Base-by-base conservation (phyloP, 495 filamentous ascomycete species). In the Bryoglossum gracile region DNA sequence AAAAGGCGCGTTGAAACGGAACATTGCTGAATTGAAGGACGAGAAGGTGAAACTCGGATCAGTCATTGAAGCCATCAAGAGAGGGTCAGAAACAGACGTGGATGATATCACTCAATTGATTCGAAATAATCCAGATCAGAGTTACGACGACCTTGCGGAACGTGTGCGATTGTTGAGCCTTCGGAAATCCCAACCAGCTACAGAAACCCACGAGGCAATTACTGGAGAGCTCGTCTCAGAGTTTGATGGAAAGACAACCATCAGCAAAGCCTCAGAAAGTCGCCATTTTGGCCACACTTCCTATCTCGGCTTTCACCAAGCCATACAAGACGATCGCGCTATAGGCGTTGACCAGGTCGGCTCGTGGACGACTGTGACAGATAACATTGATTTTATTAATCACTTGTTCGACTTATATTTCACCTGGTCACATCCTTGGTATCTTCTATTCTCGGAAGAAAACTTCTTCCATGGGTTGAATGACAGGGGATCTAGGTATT, bases 341-440 rank as follows among this genome's bases (percentile, higher is more conserved):
- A 23, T 42, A 2, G 24, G 32, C n/a, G 41, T 46, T 2, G 45
- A 45, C 10, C 46, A 57, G 6, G 32, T 28, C 9, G 49, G 45
- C 8, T 10, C 50, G 2, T 87, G 83, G 83, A 85, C 83, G 8
- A 70, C 60, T 9, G 70, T 81, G 24, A 84, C 83, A 0, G 43
- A 60, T 9, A 79, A 87, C 56, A 45, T 63, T 8, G 58, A 60
- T 3, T 69, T 86, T 25, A 72, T 86, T 8, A 66, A 75, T 43
- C 80, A 85, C 50, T 70, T 86, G 18, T 63, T 87, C n/a, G 66
- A 74, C 11, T 63, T 89, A 9, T 90, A 87, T 61, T 89, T 92
- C 48, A 75, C 75, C 54, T 92, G 87, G 87, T 76, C 82, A 53
- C 83, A 89, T 54, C 83, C 85, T 1, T 82, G 79, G 50, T 81